Evolutionary conservation across 1,284 basidiomycete genomes (phyloP), one percentile per base, ranked within the genome.

Genomic region (Sporisorium graminicola): DNA sequence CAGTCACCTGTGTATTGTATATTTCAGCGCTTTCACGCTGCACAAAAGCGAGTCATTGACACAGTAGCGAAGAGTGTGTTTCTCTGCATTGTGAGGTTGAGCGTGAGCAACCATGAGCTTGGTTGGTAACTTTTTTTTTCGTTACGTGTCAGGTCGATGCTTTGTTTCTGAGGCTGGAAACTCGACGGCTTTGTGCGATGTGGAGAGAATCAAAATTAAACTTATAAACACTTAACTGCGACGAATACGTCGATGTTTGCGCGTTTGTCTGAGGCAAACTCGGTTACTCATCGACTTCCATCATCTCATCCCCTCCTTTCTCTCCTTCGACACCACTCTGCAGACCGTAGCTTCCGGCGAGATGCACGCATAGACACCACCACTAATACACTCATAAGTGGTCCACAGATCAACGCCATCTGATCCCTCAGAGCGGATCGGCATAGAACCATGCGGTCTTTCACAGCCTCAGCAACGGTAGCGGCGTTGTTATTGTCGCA

Each of bases 401-500:
- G 12, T 22, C n/a, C 37, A 14, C 2, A 53, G 27, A 31, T 20
- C 27, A 12, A 3, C 49, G 5, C 10, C 29, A 13, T 16, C 27
- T 1, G 16, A 29, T 13, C 44, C 22, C 14, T 27, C 24, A 47
- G 26, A 47, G 26, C n/a, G 16, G 49, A n/a, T 31, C 12, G 7
- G 27, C n/a, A 50, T 50, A 50, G 18, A 50, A 31, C 8, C 43
- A 47, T 57, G 55, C 55, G 55, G 20, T 13, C 43, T 12, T 18
- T 53, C 27, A 16, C 58, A 53, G 56, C 43, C 20, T 33, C 57
- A 14, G 42, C 56, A 31, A 51, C 49, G 49, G n/a, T 56, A 26
- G 62, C 56, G n/a, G 54, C 63, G 14, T 18, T 65, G 58, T 54
- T 65, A 5, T 16, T 71, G 5, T 33, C 58, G 37, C 46, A 58